phyloP scores from a whole-genome alignment of 2,329 filamentous ascomycete species.

The Aspergillus versicolor region DNA sequence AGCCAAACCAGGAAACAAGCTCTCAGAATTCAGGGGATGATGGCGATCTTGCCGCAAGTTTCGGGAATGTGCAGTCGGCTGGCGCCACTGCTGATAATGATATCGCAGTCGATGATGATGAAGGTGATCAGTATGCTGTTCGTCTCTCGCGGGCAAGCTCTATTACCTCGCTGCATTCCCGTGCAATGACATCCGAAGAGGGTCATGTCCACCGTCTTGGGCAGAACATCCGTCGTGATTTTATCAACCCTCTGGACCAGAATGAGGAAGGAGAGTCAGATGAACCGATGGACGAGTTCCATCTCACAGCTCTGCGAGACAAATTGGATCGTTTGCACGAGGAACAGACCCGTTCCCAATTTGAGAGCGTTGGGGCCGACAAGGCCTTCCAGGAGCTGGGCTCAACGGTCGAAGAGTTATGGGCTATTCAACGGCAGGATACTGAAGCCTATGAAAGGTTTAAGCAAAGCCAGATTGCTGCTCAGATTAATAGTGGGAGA shows the following conservation, averaged over 20 bases:
- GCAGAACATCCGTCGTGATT: slow-evolving; percentile 64
- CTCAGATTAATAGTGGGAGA: slow-evolving; percentile 45
- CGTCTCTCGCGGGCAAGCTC: slow-evolving; percentile 61
- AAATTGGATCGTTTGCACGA: slow-evolving; percentile 45
- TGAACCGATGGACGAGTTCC: slow-evolving; percentile 37
- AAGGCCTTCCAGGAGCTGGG: slow-evolving; percentile 45
- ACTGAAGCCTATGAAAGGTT: slow-evolving; percentile 45
- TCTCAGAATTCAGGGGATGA: slow-evolving; percentile 38
- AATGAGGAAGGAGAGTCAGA: slow-evolving; percentile 33
- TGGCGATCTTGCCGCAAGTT: slow-evolving; percentile 18
- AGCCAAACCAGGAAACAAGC: slow-evolving; percentile 25
- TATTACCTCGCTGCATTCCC: slow-evolving; percentile 66
- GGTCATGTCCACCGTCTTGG: slow-evolving; percentile 67
- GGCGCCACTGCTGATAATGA: slow-evolving; percentile 30
- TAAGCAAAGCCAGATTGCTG: slow-evolving; percentile 47
- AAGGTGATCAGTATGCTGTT: slow-evolving; percentile 43
- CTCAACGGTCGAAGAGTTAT: slow-evolving; percentile 47
- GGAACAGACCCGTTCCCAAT: slow-evolving; percentile 41
- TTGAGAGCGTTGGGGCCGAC: slow-evolving; percentile 40
- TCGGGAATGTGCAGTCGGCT: slow-evolving; percentile 32
- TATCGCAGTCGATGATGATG: slow-evolving; percentile 41
- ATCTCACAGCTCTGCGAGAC: slow-evolving; percentile 47
- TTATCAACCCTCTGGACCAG: slow-evolving; percentile 52
- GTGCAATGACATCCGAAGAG: slow-evolving; percentile 66
- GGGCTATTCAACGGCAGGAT: slow-evolving; percentile 43